These are phyloP conservation scores for Penstemon davidsonii DNA, from an alignment of 257 asterid species.

Conservation along the genomic window DNA sequence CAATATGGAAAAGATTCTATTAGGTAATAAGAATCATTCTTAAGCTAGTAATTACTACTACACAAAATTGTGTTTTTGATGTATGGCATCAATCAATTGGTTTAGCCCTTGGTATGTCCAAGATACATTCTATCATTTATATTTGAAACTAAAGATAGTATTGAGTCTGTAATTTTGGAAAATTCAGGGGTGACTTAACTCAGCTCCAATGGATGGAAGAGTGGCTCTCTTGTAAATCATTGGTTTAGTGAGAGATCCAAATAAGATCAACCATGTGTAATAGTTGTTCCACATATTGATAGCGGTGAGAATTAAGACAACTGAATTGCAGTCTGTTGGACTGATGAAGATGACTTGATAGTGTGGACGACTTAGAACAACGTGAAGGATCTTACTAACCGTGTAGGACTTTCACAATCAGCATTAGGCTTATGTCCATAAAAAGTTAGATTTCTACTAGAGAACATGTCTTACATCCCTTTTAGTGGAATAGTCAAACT, in stretches of 20 bases:
- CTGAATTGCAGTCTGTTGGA: neutral
- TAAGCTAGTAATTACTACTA: neutral
- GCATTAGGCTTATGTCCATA: neutral
- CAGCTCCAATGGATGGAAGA: neutral
- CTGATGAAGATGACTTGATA: neutral
- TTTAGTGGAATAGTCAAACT: neutral
- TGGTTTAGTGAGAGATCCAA: neutral
- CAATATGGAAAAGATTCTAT: neutral
- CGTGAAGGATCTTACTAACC: neutral
- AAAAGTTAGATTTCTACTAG: neutral
- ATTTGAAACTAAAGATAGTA: neutral
- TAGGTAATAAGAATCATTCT: neutral
- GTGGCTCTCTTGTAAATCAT: neutral
- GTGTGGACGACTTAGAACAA: no score
- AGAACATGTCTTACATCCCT: neutral
- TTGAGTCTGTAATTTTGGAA: neutral
- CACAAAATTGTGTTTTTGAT: neutral
- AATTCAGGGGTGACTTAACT: neutral
- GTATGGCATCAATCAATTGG: neutral
- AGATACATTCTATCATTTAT: constrained; percentile 1
- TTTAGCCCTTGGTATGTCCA: neutral
- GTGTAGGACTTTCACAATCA: neutral
- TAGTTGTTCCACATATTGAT: neutral
- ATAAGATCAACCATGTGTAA: neutral
- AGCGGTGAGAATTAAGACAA: neutral